A percentile compares a stretch with the other conserved stretches of the same genome.
phyloP scores from a whole-genome alignment of 768 basidiomycete genomes.

The Paxillus rubicundulus region DNA sequence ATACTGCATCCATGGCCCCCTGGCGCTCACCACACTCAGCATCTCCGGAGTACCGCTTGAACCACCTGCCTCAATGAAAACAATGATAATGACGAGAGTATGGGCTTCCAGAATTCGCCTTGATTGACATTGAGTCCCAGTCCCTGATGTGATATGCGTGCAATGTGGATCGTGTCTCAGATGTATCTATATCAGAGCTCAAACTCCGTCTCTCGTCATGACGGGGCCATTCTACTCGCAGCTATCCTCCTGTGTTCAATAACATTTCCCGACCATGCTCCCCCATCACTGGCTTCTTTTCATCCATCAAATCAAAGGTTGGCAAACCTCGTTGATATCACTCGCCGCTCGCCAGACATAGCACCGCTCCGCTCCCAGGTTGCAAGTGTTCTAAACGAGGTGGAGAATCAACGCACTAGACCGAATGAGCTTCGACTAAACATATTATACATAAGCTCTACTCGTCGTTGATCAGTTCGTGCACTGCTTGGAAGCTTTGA shows the following conservation, averaged over 20 bases:
- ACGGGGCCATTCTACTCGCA: constrained; percentile 18
- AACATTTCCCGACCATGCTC: constrained; percentile 8
- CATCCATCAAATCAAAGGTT: background rate
- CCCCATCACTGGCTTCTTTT: background rate
- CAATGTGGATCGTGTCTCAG: constrained; percentile 23
- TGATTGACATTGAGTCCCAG: constrained; percentile 26
- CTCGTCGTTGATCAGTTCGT: background rate
- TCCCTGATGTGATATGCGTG: constrained; percentile 1
- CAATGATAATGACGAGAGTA: constrained; percentile 26
- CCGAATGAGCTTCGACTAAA: too few species aligned
- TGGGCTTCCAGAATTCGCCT: constrained; percentile 14
- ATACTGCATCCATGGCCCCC: constrained; percentile 6
- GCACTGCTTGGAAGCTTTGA: background rate
- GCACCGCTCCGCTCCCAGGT: constrained; percentile 10
- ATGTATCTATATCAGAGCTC: constrained; percentile 15
- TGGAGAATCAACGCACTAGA: too few species aligned
- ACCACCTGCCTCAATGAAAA: constrained; percentile 17
- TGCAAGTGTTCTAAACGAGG: background rate
- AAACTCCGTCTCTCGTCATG: constrained; percentile 15
- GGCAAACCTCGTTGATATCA: constrained; percentile 11
- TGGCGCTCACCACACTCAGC: constrained; percentile 11
- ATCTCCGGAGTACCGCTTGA: constrained; percentile 26
- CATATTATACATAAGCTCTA: background rate
- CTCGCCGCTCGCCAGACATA: constrained; percentile 1
- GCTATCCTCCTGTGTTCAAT: constrained; percentile 6